These are phyloP conservation scores for Wickerhamomyces queroliae DNA, from an alignment of 805 yeast genomes.

Conservation along the genomic window DNA sequence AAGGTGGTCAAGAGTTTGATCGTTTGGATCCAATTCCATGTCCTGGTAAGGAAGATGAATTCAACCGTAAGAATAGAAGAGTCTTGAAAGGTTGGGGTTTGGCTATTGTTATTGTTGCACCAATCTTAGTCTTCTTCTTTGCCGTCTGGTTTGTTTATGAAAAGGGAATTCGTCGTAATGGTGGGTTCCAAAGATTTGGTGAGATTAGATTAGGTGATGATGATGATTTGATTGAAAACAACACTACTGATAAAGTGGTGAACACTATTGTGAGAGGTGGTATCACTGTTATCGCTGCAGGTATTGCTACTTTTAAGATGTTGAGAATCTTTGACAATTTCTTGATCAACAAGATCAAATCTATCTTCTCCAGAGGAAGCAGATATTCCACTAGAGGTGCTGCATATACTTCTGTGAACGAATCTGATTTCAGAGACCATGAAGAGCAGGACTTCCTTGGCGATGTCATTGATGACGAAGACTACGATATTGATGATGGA, in stretches of 20 bases:
- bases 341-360: constrained; percentile 10
- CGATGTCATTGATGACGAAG: constrained; percentile 19
- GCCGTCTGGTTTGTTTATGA: constrained; percentile 58
- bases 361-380: constrained; percentile 13
- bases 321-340: constrained; percentile 19
- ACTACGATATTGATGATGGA: constrained; percentile 20
- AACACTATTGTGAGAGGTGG: constrained; percentile 35
- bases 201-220: constrained; percentile 83
- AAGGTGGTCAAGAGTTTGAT: constrained; percentile 73
- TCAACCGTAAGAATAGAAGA: constrained; percentile 43
- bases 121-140: constrained; percentile 32
- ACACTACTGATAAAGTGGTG: constrained; percentile 50
- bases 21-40: constrained; percentile 65
- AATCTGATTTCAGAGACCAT: constrained; percentile 18
- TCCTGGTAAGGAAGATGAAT: constrained; percentile 79
- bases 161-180: constrained; percentile 75
- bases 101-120: constrained; percentile 48
- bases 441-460: constrained; percentile 14
- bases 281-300: constrained; percentile 27
- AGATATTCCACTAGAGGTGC: constrained; percentile 19
- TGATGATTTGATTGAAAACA: constrained; percentile 57
- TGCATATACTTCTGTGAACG: constrained; percentile 14
- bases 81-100: constrained; percentile 45
- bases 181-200: constrained; percentile 59
- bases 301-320: constrained; percentile 25